A percentile compares a stretch with the other conserved stretches of the same genome.
Conservation (phyloP, 2,329 filamentous ascomycete genomes). For the Epichloe glyceriae region DNA sequence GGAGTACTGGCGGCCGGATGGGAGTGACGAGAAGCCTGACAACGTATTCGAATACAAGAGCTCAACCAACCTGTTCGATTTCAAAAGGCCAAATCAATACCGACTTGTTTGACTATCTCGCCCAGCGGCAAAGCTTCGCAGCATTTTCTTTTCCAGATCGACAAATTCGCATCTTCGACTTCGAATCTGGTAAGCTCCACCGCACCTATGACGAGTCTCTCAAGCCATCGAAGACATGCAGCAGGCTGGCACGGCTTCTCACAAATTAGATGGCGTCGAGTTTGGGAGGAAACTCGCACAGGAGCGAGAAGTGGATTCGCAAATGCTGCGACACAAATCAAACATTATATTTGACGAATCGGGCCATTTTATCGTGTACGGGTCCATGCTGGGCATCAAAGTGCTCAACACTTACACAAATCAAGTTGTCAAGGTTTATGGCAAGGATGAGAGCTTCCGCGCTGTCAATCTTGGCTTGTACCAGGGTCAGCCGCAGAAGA, state of each 20-base stretch:
- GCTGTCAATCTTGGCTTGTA: constrained; percentile 76
- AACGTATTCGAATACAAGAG: constrained; percentile 90
- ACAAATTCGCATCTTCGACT: constrained; percentile 88
- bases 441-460: constrained; percentile 77
- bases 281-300: constrained; percentile 79
- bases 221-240: constrained; percentile 88
- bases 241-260: constrained; percentile 71
- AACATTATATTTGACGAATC: constrained; percentile 96
- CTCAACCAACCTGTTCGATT: constrained; percentile 87
- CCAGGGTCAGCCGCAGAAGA: constrained; percentile 90
- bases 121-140: constrained; percentile 78
- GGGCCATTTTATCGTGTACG: constrained; percentile 87
- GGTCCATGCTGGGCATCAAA: constrained; percentile 83
- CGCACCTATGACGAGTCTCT: constrained; percentile 94
- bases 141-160: constrained; percentile 87
- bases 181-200: constrained; percentile 73
- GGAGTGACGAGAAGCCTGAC: constrained; percentile 77
- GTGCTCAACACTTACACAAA: constrained; percentile 95
- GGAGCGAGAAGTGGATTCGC: constrained; percentile 73
- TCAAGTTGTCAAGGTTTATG: constrained; percentile 79
- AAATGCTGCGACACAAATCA: constrained; percentile 51
- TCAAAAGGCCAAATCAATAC: constrained; percentile 90
- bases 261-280: constrained; percentile 78
- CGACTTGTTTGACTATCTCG: constrained; percentile 71
- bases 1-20: constrained; percentile 84